Percentiles rank a stretch among this genome's conserved stretches.
phyloP scores from a whole-genome alignment of 768 basidiomycete genomes.

The Tulasnella sp. region DNA sequence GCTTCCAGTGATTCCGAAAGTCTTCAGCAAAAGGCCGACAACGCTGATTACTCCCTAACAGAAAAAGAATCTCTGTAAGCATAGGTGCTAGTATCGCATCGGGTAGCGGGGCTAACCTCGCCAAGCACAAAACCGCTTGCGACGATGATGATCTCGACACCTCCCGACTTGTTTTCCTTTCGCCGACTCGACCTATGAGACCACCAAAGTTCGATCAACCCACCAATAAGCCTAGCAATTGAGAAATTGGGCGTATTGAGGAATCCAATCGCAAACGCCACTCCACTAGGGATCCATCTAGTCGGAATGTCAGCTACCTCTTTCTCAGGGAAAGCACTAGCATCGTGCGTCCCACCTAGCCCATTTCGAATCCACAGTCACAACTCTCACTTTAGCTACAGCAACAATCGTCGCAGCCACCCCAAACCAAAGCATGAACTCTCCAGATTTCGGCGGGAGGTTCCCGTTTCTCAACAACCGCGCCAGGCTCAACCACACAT shows the following conservation, averaged over 20 bases:
- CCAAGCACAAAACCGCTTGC: conserved; percentile 95
- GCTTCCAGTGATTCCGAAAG: conserved; percentile 59
- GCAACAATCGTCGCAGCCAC: conserved; percentile 57
- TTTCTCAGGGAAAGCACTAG: neutral
- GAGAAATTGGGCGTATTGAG: conserved; percentile 94
- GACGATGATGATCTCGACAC: conserved; percentile 70
- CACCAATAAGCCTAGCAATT: conserved; percentile 81
- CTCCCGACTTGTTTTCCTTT: conserved; percentile 22
- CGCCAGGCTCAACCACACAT: conserved; percentile 79
- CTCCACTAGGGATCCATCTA: conserved; percentile 76
- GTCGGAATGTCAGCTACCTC: neutral
- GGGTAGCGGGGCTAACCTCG: conserved; percentile 30
- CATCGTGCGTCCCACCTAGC: conserved; percentile 32
- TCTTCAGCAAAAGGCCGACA: conserved; percentile 60
- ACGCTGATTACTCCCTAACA: conserved; percentile 66
- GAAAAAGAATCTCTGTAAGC: neutral
- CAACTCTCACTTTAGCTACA: conserved; percentile 49
- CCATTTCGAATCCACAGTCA: conserved; percentile 37
- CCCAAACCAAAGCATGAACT: conserved; percentile 75
- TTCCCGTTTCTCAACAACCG: conserved; percentile 68
- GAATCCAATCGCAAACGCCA: conserved; percentile 93
- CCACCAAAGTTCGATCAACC: conserved; percentile 52
- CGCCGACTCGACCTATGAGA: conserved; percentile 33
- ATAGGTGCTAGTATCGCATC: neutral
- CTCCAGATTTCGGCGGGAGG: conserved; percentile 60